These are phyloP conservation scores for Corymbia calophylla DNA, from an alignment of 441 rosid species.

Conservation along the genomic window DNA sequence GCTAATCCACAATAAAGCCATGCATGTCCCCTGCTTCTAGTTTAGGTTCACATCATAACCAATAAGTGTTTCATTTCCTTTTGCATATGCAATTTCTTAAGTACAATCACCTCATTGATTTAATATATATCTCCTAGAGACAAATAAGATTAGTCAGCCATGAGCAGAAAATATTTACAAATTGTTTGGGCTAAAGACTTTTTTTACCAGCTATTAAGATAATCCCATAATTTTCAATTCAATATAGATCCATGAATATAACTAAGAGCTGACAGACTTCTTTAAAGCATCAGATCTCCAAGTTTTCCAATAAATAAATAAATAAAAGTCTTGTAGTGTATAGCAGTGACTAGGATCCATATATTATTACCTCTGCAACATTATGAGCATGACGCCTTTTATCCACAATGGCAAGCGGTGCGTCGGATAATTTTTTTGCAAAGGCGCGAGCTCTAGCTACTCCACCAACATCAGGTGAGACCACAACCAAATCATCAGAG, in stretches of 20 bases:
- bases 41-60: no score
- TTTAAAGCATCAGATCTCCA: background rate
- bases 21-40: no score
- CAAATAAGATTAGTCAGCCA: background rate
- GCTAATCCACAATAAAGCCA: no score
- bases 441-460: conserved; percentile 95
- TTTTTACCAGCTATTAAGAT: background rate
- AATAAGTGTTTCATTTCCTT: background rate
- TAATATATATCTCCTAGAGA: background rate
- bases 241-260: background rate
- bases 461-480: conserved; percentile 98
- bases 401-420: conserved; percentile 95
- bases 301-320: background rate
- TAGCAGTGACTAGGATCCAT: background rate
- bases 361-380: conserved; percentile 73
- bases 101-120: background rate
- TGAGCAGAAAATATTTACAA: background rate
- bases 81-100: background rate
- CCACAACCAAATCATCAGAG: conserved; percentile 82
- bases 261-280: background rate
- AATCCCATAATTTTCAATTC: background rate
- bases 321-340: background rate
- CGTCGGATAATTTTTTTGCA: conserved; percentile 91
- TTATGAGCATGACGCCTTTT: conserved; percentile 94
- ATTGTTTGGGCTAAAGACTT: background rate